These are phyloP conservation scores for Clitoria ternatea DNA, from an alignment of 306 rosid species.

Conservation along the genomic window DNA sequence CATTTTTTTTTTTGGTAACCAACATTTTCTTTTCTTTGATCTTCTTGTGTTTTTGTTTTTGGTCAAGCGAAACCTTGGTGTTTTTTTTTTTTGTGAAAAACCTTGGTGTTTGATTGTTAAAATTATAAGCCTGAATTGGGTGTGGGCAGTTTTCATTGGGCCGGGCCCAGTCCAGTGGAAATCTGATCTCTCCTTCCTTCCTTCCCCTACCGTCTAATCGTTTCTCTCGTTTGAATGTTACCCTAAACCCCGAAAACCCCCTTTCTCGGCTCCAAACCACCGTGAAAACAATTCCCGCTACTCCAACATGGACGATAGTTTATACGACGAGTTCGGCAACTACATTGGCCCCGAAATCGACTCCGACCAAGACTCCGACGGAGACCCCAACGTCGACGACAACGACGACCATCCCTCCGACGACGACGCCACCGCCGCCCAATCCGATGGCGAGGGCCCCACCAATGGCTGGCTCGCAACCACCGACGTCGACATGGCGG, in stretches of 20 bases:
- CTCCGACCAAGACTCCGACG: constrained; percentile 79
- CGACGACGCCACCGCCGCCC: constrained; percentile 26
- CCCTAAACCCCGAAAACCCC: constrained; percentile 40
- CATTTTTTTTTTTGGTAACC: too few relatives aligned
- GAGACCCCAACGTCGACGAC: constrained; percentile 25
- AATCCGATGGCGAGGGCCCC: constrained; percentile 60
- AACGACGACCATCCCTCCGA: constrained; percentile 28
- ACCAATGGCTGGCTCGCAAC: constrained; percentile 76
- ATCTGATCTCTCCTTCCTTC: neutral
- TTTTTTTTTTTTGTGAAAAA: neutral
- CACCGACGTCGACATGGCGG: constrained; percentile 59
- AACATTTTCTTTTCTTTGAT: too few relatives aligned
- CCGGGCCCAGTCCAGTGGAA: neutral
- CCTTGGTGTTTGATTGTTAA: too few relatives aligned
- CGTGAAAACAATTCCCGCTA: neutral
- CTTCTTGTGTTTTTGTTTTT: too few relatives aligned
- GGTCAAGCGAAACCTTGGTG: too few relatives aligned
- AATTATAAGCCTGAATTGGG: too few relatives aligned
- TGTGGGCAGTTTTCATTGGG: neutral
- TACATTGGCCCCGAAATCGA: constrained; percentile 98
- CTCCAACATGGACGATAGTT: constrained; percentile 79
- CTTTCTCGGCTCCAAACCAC: neutral
- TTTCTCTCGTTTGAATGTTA: neutral
- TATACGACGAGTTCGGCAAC: constrained; percentile 96
- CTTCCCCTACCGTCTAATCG: neutral